Evolutionary conservation across 768 basidiomycete genomes (phyloP), one percentile per base, ranked within the genome.

Genomic region (Amanita pallidorosea): DNA sequence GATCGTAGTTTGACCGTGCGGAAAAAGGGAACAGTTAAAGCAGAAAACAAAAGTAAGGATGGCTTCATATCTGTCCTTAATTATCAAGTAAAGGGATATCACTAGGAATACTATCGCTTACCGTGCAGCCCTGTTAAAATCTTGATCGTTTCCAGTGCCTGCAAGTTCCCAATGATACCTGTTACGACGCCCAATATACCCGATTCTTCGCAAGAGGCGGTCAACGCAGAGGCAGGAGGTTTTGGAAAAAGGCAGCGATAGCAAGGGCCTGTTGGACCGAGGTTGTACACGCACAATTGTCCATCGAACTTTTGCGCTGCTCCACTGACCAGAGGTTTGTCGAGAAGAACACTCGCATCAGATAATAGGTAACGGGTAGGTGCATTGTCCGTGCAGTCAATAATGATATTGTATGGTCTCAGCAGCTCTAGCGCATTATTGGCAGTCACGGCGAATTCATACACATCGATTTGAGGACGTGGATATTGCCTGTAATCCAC

Each of bases 351-450:
- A 13, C 87, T 80, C 1, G 80, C 79, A 63, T 98, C 94, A 22
- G 90, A 93, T 47, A 99, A 74, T 17, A 98, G 78, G 65, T 98
- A 98, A 5, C 96, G 85, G 0, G 92, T 93, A 2, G 87, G 81
- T 2, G 85, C 80, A 56, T 96, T 95, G 67, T 97, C 94, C 4
- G 93, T 96, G 70, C 94, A 97, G 67, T 97, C 95, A 13, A 97
- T 70, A 45, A 97, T 72, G 47, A 96, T 65, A 62, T 86, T 79
- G 60, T 89, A 92, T 1, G 74, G 60, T 9, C 61, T 55, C 9
- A 94, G 69, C 18, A 88, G 65, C 13, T 65, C 54, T n/a, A 79
- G 53, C 0, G 91, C 88, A 56, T 91, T 91, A 23, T 66, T 60
- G 7, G 85, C 58, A 15, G 71, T 63, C 36, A 96, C 70, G 1